phyloP scores from a whole-genome alignment of 495 filamentous ascomycete genomes.

The Annulohypoxylon bovei region DNA sequence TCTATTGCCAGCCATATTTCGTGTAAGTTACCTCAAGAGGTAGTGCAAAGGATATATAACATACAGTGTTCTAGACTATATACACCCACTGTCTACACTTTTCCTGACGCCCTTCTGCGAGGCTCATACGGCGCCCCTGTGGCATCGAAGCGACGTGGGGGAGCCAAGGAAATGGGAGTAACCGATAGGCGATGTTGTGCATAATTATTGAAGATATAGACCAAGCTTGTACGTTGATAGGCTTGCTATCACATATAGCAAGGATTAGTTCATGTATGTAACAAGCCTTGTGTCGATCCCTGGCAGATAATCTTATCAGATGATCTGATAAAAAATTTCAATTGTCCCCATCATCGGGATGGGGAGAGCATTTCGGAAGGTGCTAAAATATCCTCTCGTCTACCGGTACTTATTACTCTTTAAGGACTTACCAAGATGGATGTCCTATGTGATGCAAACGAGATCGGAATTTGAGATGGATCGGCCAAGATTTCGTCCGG shows the following conservation, averaged over 20 bases:
- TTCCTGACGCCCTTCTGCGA: too few species aligned
- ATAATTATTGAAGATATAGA: conserved; percentile 2
- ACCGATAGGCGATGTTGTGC: conserved; percentile 19
- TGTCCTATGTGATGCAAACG: not conserved
- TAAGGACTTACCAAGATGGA: not conserved
- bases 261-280: conserved; percentile 11
- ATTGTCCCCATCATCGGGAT: conserved; percentile 16
- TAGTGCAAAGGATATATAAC: too few species aligned
- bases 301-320: conserved; percentile 34
- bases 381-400: not conserved
- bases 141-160: not conserved
- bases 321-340: conserved; percentile 40
- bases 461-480: not conserved
- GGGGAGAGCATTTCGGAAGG: conserved; percentile 22
- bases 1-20: too few species aligned
- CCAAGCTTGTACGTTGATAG: conserved; percentile 21
- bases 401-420: conserved; percentile 2
- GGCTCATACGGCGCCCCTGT: conserved; percentile 2
- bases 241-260: conserved; percentile 15
- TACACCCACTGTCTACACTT: too few species aligned
- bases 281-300: conserved; percentile 7
- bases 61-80: too few species aligned
- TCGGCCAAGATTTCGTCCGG: conserved; percentile 1
- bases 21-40: too few species aligned
- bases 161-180: conserved; percentile 1